Evolutionary conservation across 1,284 basidiomycete species (phyloP).

Genomic region (Leccinum insigne): DNA sequence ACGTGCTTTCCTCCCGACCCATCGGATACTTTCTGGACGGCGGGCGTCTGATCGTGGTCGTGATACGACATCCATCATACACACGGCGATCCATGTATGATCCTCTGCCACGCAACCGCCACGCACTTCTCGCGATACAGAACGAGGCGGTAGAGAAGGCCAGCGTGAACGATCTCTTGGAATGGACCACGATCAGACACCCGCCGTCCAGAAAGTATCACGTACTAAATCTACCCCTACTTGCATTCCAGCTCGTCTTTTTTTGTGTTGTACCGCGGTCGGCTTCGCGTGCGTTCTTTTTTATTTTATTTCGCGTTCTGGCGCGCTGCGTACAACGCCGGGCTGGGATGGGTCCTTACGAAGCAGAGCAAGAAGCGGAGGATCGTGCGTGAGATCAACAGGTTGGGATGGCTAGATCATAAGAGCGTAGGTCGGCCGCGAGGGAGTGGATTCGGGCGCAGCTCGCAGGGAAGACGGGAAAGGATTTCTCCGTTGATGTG

Average conservation of each 20-base stretch:
- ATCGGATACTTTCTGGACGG: conserved; percentile 6
- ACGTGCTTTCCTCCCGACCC: neutral
- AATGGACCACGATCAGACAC: no score
- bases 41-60: neutral
- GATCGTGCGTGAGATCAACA: conserved; percentile 84
- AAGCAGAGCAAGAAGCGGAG: conserved; percentile 94
- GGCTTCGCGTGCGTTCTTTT: conserved; percentile 72
- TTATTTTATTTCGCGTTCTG: conserved; percentile 91
- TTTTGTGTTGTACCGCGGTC: conserved; percentile 66
- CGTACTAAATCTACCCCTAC: conserved; percentile 78
- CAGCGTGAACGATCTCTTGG: conserved; percentile 5
- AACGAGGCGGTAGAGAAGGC: conserved; percentile 11
- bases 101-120: conserved; percentile 4
- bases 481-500: conserved; percentile 91
- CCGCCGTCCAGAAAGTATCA: conserved; percentile 32
- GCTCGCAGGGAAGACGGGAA: conserved; percentile 92
- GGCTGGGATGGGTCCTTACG: conserved; percentile 89
- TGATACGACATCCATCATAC: neutral
- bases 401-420: conserved; percentile 83
- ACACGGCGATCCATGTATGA: conserved; percentile 11
- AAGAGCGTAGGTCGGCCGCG: conserved; percentile 56
- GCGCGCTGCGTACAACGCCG: conserved; percentile 90
- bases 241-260: conserved; percentile 77
- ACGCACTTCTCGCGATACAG: conserved; percentile 13
- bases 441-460: conserved; percentile 86